Evolutionary conservation across 2,329 filamentous ascomycete genomes (phyloP).

Genomic region (Hypoxylon sp.): DNA sequence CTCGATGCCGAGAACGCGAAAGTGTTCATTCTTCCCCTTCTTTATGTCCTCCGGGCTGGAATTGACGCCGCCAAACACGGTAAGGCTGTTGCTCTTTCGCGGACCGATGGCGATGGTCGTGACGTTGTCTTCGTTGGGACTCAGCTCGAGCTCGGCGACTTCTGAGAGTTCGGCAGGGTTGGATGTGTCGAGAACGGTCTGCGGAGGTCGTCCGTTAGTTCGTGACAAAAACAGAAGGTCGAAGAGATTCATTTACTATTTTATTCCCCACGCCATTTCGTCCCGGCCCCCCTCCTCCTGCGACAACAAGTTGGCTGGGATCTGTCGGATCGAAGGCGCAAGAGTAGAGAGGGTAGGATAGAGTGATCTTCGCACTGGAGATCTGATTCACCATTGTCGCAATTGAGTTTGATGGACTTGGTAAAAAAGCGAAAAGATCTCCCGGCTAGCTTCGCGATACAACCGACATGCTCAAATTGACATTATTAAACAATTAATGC

Average conservation of each 20-base stretch:
- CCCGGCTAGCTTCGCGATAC: conserved; percentile 10
- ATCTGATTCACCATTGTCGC: conserved; percentile 48
- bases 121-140: conserved; percentile 87
- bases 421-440: conserved; percentile 2
- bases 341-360: conserved; percentile 85
- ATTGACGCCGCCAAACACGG: conserved; percentile 82
- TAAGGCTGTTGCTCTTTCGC: conserved; percentile 62
- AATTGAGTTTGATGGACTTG: conserved; percentile 13
- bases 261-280: conserved; percentile 86
- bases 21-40: conserved; percentile 82
- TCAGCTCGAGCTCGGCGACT: conserved; percentile 77
- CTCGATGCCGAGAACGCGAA: conserved; percentile 76
- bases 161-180: conserved; percentile 69
- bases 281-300: conserved; percentile 85
- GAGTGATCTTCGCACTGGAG: conserved; percentile 67
- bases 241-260: conserved; percentile 80
- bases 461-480: conserved; percentile 27
- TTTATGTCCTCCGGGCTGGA: conserved; percentile 76
- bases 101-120: conserved; percentile 79
- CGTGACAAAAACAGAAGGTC: no score
- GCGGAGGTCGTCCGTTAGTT: no score
- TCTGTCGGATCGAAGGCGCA: conserved; percentile 89
- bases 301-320: conserved; percentile 78
- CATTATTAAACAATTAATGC: conserved; percentile 16
- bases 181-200: conserved; percentile 78